Conservation (phyloP, 2,329 filamentous ascomycete genomes). For the Paecilomyces dactylethromorphus region DNA sequence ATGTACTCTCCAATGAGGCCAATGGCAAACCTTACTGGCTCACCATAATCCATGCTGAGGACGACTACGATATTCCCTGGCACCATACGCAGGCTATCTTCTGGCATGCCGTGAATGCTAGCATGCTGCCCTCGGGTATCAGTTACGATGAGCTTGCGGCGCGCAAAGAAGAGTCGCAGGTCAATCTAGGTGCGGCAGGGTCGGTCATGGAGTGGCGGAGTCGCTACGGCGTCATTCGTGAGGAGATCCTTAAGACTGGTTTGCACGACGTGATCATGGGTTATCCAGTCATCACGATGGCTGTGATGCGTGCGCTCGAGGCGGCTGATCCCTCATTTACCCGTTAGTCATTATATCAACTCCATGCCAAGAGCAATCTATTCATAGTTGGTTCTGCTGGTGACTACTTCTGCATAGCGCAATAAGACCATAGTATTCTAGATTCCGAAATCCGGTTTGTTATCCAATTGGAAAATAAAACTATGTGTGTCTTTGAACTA, state of each 20-base stretch:
- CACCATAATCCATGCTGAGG: slow-evolving; percentile 28
- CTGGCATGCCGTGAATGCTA: slow-evolving; percentile 50
- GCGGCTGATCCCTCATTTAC: slow-evolving; percentile 5
- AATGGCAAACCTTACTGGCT: slow-evolving; percentile 19
- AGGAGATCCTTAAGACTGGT: slow-evolving; percentile 51
- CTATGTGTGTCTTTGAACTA: too few relatives aligned
- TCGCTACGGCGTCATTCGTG: slow-evolving; percentile 43
- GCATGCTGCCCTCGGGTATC: slow-evolving; percentile 26
- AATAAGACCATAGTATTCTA: too few relatives aligned
- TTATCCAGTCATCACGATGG: slow-evolving; percentile 48
- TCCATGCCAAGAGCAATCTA: too few relatives aligned
- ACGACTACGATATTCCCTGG: slow-evolving; percentile 28
- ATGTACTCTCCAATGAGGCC: slow-evolving; percentile 27
- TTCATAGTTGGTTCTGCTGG: too few relatives aligned
- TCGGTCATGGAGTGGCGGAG: slow-evolving; percentile 45
- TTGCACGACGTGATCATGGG: slow-evolving; percentile 55
- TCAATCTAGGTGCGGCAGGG: slow-evolving; percentile 43
- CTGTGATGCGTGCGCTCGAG: slow-evolving; percentile 44
- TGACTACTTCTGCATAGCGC: too few relatives aligned
- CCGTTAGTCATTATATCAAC: neutral
- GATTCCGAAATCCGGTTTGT: too few relatives aligned
- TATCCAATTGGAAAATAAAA: too few relatives aligned
- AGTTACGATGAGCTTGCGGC: slow-evolving; percentile 41
- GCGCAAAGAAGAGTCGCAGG: slow-evolving; percentile 34
- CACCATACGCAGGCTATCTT: slow-evolving; percentile 41